These are phyloP conservation scores for Crinitomyces ghanaensis DNA, from an alignment of 805 yeast species.

Conservation along the genomic window DNA sequence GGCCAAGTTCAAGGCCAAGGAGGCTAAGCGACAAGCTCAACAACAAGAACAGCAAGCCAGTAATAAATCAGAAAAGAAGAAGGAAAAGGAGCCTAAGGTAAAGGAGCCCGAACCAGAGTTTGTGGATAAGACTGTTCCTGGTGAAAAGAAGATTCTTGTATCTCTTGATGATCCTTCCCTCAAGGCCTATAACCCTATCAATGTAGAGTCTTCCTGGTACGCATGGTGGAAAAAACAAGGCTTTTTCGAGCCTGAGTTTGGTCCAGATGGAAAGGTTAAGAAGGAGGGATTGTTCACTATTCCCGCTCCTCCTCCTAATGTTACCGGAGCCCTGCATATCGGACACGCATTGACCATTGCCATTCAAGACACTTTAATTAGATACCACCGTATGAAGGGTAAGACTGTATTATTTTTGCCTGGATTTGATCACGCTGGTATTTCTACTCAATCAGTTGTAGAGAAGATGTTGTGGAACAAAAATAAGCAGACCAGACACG, in stretches of 20 bases:
- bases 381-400: slow-evolving; percentile 96
- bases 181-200: slow-evolving; percentile 85
- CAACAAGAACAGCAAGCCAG: slow-evolving; percentile 29
- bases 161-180: slow-evolving; percentile 85
- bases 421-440: slow-evolving; percentile 99
- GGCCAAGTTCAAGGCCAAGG: slow-evolving; percentile 75
- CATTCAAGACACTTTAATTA: slow-evolving; percentile 84
- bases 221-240: slow-evolving; percentile 92
- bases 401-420: slow-evolving; percentile 87
- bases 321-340: slow-evolving; percentile 96
- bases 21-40: slow-evolving; percentile 49
- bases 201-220: slow-evolving; percentile 96
- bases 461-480: slow-evolving; percentile 90
- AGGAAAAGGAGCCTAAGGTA: slow-evolving; percentile 55
- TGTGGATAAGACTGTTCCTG: slow-evolving; percentile 71
- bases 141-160: slow-evolving; percentile 84
- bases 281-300: slow-evolving; percentile 80
- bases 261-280: slow-evolving; percentile 58
- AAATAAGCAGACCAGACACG: slow-evolving; percentile 85
- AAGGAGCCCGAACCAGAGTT: slow-evolving; percentile 74
- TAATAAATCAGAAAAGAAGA: slow-evolving; percentile 24
- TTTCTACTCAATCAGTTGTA: slow-evolving; percentile 96
- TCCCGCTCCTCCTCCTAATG: slow-evolving; percentile 99
- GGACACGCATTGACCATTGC: slow-evolving; percentile 96
- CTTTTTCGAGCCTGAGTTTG: slow-evolving; percentile 76